These are phyloP conservation scores for Elsinoe necatrix DNA, from an alignment of 2,329 filamentous ascomycete genomes.

Conservation along the genomic window DNA sequence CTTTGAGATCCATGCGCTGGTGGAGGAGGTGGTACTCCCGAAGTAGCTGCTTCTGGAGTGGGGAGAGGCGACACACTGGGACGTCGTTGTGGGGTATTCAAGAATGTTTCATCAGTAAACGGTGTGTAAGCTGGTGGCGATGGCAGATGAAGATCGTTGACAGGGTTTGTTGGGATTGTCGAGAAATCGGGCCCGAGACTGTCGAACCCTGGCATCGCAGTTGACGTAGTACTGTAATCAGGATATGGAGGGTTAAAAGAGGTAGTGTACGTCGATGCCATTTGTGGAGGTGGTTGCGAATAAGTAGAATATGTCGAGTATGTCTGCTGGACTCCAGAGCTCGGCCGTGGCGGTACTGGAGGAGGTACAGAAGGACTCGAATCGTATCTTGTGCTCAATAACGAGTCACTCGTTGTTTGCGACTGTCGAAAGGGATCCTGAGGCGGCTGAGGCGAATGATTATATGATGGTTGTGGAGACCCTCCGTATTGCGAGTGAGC, in stretches of 20 bases:
- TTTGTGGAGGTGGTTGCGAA: slow-evolving; percentile 17
- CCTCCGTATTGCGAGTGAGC: slow-evolving; percentile 6
- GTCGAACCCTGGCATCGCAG: slow-evolving; percentile 13
- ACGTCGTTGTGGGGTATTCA: slow-evolving; percentile 17
- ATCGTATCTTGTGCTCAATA: slow-evolving; percentile 20
- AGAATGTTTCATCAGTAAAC: neutral
- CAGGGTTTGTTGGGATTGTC: slow-evolving; percentile 19
- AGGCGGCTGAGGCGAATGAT: slow-evolving; percentile 12
- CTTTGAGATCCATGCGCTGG: slow-evolving; percentile 41
- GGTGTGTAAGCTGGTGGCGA: slow-evolving; percentile 24
- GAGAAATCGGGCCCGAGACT: slow-evolving; percentile 18
- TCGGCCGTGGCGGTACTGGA: slow-evolving; percentile 21
- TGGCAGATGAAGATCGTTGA: slow-evolving; percentile 22
- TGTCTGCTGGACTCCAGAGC: slow-evolving; percentile 5
- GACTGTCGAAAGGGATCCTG: slow-evolving; percentile 5
- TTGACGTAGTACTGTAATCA: slow-evolving; percentile 15
- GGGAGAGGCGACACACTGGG: slow-evolving; percentile 25
- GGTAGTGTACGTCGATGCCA: slow-evolving; percentile 20
- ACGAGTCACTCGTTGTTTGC: neutral
- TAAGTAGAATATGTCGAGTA: slow-evolving; percentile 18
- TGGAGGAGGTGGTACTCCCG: slow-evolving; percentile 42
- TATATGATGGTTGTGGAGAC: slow-evolving; percentile 20
- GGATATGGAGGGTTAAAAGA: slow-evolving; percentile 19
- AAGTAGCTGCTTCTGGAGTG: slow-evolving; percentile 19
- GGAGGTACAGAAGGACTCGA: slow-evolving; percentile 19